These are phyloP conservation scores for Salix caprea DNA, from an alignment of 345 rosid genomes.

Conservation along the genomic window DNA sequence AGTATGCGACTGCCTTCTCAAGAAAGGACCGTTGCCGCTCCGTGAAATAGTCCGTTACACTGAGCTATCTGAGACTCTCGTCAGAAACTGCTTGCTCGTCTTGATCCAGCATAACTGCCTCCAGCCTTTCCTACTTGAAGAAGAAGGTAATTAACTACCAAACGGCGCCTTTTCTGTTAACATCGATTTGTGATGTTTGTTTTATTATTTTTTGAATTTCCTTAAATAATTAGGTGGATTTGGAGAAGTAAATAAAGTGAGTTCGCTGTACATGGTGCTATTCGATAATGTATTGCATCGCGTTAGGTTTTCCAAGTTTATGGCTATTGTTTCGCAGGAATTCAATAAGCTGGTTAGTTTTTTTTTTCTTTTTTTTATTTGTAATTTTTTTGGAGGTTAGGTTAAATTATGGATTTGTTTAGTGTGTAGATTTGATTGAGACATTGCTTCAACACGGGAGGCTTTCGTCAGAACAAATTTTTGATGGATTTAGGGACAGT, in stretches of 20 bases:
- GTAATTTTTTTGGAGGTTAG: neutral
- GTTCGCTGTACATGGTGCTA: conserved; percentile 52
- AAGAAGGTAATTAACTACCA: conserved; percentile 1
- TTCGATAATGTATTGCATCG: conserved; percentile 69
- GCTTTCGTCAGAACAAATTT: conserved; percentile 67
- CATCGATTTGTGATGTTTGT: neutral
- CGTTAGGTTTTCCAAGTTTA: conserved; percentile 61
- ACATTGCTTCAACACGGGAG: conserved; percentile 82
- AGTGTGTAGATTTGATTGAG: conserved; percentile 62
- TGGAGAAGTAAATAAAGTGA: conserved; percentile 40
- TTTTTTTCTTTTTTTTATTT: conserved; percentile 2
- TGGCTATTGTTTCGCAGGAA: conserved; percentile 43
- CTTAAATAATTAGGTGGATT: conserved; percentile 33
- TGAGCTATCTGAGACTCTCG: conserved; percentile 40
- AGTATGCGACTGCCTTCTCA: conserved; percentile 80
- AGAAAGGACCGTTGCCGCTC: conserved; percentile 50
- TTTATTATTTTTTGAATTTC: neutral
- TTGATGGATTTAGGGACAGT: conserved; percentile 45
- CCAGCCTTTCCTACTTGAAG: conserved; percentile 59
- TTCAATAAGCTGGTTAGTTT: conserved; percentile 50
- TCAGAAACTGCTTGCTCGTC: conserved; percentile 59
- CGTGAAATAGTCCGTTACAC: conserved; percentile 44
- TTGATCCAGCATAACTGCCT: conserved; percentile 84
- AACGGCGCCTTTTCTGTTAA: conserved; percentile 14
- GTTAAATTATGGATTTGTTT: conserved; percentile 14